A percentile compares a stretch with the other conserved stretches of the same genome.
These are phyloP conservation scores for Mycena galopus DNA, from an alignment of 768 basidiomycete genomes.

Conservation along the genomic window DNA sequence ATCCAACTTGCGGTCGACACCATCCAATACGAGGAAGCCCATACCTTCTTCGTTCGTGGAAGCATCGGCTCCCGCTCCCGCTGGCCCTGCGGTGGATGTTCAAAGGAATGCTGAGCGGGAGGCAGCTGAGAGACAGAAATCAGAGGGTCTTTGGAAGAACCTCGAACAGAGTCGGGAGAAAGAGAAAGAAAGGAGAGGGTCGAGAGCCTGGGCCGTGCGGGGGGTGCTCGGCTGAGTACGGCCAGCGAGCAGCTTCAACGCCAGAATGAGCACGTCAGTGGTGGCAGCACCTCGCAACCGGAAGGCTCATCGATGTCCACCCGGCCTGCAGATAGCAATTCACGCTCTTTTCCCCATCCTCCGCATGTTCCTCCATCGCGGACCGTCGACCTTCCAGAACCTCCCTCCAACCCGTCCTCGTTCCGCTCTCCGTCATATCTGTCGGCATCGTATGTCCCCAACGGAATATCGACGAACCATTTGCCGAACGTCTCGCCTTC, in stretches of 20 bases:
- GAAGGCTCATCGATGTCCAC: slow-evolving; percentile 24
- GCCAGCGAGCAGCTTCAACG: slow-evolving; percentile 24
- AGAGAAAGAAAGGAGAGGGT: slow-evolving; percentile 5
- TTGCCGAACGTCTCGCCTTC: background rate
- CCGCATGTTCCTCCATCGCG: background rate
- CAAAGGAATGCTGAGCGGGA: slow-evolving; percentile 10
- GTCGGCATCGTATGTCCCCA: background rate
- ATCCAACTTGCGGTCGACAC: background rate
- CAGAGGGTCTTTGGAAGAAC: slow-evolving; percentile 10
- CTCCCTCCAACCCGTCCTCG: background rate
- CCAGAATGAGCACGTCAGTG: slow-evolving; percentile 26
- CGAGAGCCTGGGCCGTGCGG: slow-evolving; percentile 1
- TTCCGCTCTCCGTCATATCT: background rate
- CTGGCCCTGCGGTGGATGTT: background rate
- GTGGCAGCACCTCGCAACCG: slow-evolving; percentile 4
- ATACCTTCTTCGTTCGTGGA: slow-evolving; percentile 11
- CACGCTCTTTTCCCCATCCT: background rate
- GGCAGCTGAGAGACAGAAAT: slow-evolving; percentile 1
- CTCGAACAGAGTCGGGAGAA: slow-evolving; percentile 12
- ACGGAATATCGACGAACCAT: slow-evolving; percentile 7
- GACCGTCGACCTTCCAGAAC: background rate
- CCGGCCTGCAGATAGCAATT: slow-evolving; percentile 21
- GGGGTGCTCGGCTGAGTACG: slow-evolving; percentile 9
- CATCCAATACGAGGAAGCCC: slow-evolving; percentile 1
- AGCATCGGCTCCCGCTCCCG: background rate